Evolutionary conservation across 2,329 filamentous ascomycete genomes (phyloP).

Genomic region (Fusarium papillatum): DNA sequence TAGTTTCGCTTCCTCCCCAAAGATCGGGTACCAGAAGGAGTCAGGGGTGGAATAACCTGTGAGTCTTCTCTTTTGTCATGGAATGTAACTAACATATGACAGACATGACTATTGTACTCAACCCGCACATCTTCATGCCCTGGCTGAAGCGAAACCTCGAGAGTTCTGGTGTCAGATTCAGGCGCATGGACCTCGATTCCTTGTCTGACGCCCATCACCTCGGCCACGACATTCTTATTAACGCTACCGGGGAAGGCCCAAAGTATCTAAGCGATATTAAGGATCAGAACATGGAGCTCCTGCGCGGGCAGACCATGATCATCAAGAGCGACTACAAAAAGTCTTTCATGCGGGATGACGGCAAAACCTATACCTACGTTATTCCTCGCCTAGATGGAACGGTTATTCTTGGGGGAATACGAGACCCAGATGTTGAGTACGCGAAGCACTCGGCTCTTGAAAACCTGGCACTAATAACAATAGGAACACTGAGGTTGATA

Average conservation of each 20-base stretch:
- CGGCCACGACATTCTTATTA: conserved; percentile 32
- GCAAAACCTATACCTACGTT: conserved; percentile 4
- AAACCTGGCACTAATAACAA: neutral
- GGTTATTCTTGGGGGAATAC: conserved; percentile 1
- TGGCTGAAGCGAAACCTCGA: conserved; percentile 23
- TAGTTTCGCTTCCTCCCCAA: conserved; percentile 6
- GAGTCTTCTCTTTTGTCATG: neutral
- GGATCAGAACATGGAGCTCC: neutral
- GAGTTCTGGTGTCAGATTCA: conserved; percentile 19
- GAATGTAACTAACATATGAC: neutral
- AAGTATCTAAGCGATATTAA: neutral
- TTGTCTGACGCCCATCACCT: conserved; percentile 18
- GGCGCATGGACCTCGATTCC: conserved; percentile 10
- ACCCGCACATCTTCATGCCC: conserved; percentile 15
- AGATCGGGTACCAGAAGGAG: conserved; percentile 4
- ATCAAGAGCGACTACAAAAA: conserved; percentile 15
- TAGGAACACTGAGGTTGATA: neutral
- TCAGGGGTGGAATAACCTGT: conserved; percentile 4
- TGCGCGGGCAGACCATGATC: conserved; percentile 8
- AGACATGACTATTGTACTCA: conserved; percentile 17
- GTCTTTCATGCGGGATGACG: conserved; percentile 1
- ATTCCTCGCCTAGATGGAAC: conserved; percentile 14
- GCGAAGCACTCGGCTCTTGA: neutral
- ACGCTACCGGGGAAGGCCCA: conserved; percentile 18
- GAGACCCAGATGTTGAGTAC: neutral